A percentile compares a stretch with the other conserved stretches of the same genome.
Evolutionary conservation across 2,329 filamentous ascomycete genomes (phyloP).

Genomic region (Nigrospora oryzae): DNA sequence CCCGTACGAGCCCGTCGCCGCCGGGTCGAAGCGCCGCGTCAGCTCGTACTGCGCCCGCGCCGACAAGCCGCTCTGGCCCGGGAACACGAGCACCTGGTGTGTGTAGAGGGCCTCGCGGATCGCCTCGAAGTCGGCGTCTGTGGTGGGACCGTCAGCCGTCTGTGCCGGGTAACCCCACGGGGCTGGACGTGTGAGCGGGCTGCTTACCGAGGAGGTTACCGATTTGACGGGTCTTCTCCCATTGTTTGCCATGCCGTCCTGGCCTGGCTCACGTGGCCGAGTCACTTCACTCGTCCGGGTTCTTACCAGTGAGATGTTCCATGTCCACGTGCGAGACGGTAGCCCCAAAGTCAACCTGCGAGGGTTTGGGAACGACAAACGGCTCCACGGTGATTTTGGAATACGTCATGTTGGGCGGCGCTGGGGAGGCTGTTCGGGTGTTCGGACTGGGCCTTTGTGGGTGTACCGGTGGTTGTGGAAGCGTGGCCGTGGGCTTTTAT

Average conservation of each 20-base stretch:
- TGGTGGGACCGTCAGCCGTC: constrained; percentile 8
- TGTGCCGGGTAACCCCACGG: not conserved
- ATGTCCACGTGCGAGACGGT: constrained; percentile 48
- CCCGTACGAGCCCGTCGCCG: constrained; percentile 52
- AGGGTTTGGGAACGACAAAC: constrained; percentile 24
- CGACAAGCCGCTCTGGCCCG: constrained; percentile 53
- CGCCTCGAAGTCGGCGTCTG: constrained; percentile 54
- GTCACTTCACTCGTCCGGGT: not conserved
- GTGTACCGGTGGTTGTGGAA: too few relatives aligned
- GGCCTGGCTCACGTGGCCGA: too few relatives aligned
- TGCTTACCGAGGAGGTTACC: constrained; percentile 50
- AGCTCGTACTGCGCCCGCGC: constrained; percentile 67
- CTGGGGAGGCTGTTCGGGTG: too few relatives aligned
- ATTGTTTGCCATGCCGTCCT: constrained; percentile 6
- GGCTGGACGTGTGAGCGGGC: not conserved
- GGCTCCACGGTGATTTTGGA: constrained; percentile 25
- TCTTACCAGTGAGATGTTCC: constrained; percentile 53
- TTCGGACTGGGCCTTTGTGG: too few relatives aligned
- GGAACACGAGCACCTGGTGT: constrained; percentile 64
- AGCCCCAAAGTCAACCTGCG: constrained; percentile 51
- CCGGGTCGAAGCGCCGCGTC: constrained; percentile 65
- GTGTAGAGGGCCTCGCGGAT: constrained; percentile 60
- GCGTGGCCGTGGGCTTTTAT: too few relatives aligned
- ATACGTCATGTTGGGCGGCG: not conserved
- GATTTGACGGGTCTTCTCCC: constrained; percentile 50